phyloP scores from a whole-genome alignment of 257 asterid genomes.

The Scutellaria baicalensis region DNA sequence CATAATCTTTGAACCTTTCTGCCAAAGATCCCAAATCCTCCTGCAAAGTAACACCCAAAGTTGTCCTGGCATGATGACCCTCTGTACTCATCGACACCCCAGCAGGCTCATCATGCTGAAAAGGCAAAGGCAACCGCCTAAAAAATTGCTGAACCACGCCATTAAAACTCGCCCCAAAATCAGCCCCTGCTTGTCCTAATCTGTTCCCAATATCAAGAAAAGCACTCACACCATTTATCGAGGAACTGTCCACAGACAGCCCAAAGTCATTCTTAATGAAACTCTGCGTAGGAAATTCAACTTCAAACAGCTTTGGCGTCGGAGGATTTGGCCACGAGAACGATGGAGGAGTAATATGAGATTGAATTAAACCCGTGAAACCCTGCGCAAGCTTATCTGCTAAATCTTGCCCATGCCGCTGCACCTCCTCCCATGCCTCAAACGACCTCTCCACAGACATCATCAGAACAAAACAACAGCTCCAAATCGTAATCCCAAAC shows the following conservation, averaged over 20 bases:
- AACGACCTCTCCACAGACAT: constrained; percentile 93
- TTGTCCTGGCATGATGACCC: constrained; percentile 30
- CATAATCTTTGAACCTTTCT: constrained; percentile 64
- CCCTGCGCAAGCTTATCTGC: constrained; percentile 90
- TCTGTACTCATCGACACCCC: constrained; percentile 36
- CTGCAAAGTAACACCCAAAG: constrained; percentile 45
- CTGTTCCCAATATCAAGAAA: constrained; percentile 83
- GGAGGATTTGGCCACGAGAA: constrained; percentile 80
- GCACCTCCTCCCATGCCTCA: constrained; percentile 99
- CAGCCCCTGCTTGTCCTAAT: constrained; percentile 89
- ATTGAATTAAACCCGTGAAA: constrained; percentile 73
- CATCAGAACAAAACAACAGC: constrained; percentile 22
- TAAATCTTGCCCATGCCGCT: constrained; percentile 86
- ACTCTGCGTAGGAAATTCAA: constrained; percentile 58
- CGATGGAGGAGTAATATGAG: constrained; percentile 71
- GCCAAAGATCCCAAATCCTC: constrained; percentile 87
- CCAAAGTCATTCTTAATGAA: constrained; percentile 60
- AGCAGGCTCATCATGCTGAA: constrained; percentile 51
- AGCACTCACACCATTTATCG: constrained; percentile 72
- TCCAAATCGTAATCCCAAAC: constrained; percentile 15
- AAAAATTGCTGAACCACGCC: constrained; percentile 76
- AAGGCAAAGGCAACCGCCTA: constrained; percentile 68
- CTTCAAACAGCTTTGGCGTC: constrained; percentile 57
- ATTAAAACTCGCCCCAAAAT: constrained; percentile 66
- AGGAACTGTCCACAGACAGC: constrained; percentile 47